Base-by-base conservation (phyloP, 345 rosid species). In the Melaleuca alternifolia region DNA sequence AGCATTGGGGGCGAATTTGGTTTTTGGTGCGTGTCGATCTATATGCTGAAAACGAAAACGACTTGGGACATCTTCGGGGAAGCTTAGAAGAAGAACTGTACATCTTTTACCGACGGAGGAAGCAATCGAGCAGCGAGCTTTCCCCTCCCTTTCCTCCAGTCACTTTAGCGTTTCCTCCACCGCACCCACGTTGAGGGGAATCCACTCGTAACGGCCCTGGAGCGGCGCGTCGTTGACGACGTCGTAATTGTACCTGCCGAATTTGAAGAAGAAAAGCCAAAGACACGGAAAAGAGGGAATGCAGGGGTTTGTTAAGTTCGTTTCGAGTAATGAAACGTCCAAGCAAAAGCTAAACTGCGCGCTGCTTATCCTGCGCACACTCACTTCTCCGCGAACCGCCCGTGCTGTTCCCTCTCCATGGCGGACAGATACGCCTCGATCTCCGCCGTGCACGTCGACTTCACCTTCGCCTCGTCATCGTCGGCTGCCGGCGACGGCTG, bases 211-310 rank as follows among this genome's bases (percentile, higher is more conserved):
- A 14, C 95, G 95, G 83, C 98, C 98, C 82, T 92, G 85, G 46
- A 95, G 89, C 50, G 98, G 96, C 90, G 82, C 86, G 51, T 95
- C 98, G 88, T 92, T 95, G 87, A 82, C 93, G 65, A 94, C 87
- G 86, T 95, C 96, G 87, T 88, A 95, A 84, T 95, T 95, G 94
- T 95, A 95, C 96, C 98, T 95, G 89, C 86, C 84, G 48, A 89
- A 89, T 48, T 48, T n/a, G 50, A 24, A 62, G 79, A 33, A 33
- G 48, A 33, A 2, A 10, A 11, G 46, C 50, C 14, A 33, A 50
- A 50, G 16, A 15, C 48, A 16, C 24, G 3, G 28, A 18, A 18
- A 82, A 5, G 4, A 82, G 33, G 79, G 79, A 33, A 71, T 33
- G 37, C 33, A 2, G 11, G 46, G 57, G 15, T 16, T 53, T 51